Conservation (phyloP, 768 basidiomycete species). For the Suillus bovinus region DNA sequence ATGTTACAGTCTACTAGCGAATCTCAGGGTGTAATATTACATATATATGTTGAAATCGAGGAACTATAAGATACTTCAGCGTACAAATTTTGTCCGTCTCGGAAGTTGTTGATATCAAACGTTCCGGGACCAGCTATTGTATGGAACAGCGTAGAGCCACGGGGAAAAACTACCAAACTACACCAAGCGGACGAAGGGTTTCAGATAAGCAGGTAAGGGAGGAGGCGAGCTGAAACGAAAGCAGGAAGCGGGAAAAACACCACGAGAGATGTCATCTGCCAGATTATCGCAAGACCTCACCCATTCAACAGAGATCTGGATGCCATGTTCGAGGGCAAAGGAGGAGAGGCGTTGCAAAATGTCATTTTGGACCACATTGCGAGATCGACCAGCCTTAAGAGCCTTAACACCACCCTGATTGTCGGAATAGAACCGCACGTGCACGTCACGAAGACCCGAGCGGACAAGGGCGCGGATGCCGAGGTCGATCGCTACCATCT, state of each 20-base stretch:
- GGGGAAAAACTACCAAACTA: neutral
- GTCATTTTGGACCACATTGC: neutral
- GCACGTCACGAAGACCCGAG: constrained; percentile 18
- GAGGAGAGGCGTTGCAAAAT: constrained; percentile 7
- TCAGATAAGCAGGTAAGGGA: constrained; percentile 9
- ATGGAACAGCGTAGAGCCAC: neutral
- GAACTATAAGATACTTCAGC: neutral
- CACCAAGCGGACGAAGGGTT: neutral
- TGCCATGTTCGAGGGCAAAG: neutral
- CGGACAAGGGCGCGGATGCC: constrained; percentile 36
- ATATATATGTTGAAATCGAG: neutral
- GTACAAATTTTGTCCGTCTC: neutral
- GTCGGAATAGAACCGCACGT: constrained; percentile 39
- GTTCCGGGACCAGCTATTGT: neutral
- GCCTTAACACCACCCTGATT: constrained; percentile 39
- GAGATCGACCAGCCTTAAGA: constrained; percentile 4
- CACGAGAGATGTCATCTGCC: constrained; percentile 40
- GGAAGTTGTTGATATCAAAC: neutral
- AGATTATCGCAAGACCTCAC: constrained; percentile 30
- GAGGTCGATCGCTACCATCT: constrained; percentile 45
- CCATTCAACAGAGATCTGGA: constrained; percentile 9
- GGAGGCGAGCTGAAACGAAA: constrained; percentile 15
- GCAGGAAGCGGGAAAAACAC: constrained; percentile 22
- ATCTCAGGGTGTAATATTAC: neutral
- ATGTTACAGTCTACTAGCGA: neutral